Conservation (phyloP, 2,329 filamentous ascomycete species). For the Diaporthe eres region DNA sequence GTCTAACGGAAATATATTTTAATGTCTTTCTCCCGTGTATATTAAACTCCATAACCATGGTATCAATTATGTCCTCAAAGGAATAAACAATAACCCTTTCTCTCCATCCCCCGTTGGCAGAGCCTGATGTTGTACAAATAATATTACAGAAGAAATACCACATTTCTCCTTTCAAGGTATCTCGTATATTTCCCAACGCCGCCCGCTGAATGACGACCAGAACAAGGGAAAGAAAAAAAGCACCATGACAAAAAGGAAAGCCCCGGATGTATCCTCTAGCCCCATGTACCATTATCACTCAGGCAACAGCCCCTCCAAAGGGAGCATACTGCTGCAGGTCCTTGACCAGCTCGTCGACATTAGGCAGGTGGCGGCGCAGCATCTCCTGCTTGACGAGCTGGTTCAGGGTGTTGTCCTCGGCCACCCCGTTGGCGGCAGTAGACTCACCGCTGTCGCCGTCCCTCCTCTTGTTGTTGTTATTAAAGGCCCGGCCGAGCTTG, state of each 20-base stretch:
- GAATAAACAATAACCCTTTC: neutral
- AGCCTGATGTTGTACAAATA: constrained; percentile 4
- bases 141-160: constrained; percentile 25
- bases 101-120: neutral
- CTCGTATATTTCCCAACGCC: constrained; percentile 19
- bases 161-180: constrained; percentile 11
- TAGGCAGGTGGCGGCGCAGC: constrained; percentile 82
- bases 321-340: constrained; percentile 86
- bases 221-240: constrained; percentile 20
- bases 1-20: neutral
- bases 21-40: constrained; percentile 18
- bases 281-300: constrained; percentile 35
- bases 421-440: neutral
- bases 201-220: constrained; percentile 6
- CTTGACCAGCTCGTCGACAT: constrained; percentile 86
- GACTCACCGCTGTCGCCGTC: constrained; percentile 43
- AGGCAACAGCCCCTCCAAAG: constrained; percentile 74
- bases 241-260: constrained; percentile 43
- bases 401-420: constrained; percentile 66
- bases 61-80: constrained; percentile 8
- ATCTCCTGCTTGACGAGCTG: constrained; percentile 87
- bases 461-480: constrained; percentile 47
- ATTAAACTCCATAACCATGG: constrained; percentile 12
- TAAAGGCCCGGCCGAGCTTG: constrained; percentile 70
- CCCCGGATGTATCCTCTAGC: constrained; percentile 32